Conservation (phyloP, 2,329 filamentous ascomycete species). For the Exserohilum rostratum region DNA sequence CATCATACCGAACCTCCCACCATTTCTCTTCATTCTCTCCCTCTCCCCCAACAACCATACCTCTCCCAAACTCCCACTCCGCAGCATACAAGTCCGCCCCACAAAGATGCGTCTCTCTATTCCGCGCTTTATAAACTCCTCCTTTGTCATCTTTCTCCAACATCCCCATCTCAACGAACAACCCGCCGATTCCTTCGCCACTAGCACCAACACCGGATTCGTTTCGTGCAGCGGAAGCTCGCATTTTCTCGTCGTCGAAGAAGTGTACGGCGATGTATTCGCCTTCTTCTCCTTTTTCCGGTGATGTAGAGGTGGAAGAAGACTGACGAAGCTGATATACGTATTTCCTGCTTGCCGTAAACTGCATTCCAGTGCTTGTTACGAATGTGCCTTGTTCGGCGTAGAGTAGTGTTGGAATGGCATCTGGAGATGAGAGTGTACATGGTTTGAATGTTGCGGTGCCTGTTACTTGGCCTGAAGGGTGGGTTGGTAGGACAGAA, state of each 20-base stretch:
- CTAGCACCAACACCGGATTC: constrained; percentile 12
- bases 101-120: constrained; percentile 72
- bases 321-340: constrained; percentile 69
- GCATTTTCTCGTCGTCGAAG: constrained; percentile 22
- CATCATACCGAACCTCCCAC: constrained; percentile 49
- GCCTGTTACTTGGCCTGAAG: constrained; percentile 70
- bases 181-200: constrained; percentile 66
- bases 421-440: constrained; percentile 18
- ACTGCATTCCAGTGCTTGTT: constrained; percentile 60
- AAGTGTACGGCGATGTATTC: constrained; percentile 19
- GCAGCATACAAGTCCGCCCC: constrained; percentile 75
- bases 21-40: constrained; percentile 21
- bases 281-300: too few relatives aligned
- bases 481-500: constrained; percentile 64
- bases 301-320: not conserved
- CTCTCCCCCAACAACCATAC: constrained; percentile 13
- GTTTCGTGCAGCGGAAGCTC: not conserved
- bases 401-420: constrained; percentile 67
- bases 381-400: constrained; percentile 69
- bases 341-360: constrained; percentile 69
- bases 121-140: constrained; percentile 45
- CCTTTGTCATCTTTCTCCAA: constrained; percentile 28
- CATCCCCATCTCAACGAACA: constrained; percentile 74
- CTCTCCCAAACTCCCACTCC: constrained; percentile 68
- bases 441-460: constrained; percentile 68